phyloP scores from a whole-genome alignment of 139 green algal species.

The Bryopsis sp. region DNA sequence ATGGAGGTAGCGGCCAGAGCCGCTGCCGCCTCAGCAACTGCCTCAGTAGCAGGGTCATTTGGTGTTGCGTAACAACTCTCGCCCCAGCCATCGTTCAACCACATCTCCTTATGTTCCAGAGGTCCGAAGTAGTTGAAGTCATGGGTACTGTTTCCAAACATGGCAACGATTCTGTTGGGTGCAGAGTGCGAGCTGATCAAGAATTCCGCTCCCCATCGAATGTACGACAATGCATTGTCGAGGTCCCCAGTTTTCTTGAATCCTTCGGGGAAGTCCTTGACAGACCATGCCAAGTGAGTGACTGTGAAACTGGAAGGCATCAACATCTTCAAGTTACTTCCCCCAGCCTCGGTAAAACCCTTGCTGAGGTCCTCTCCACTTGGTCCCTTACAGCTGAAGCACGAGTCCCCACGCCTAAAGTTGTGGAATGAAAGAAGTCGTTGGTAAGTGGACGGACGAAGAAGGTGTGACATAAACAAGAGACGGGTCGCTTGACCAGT shows the following conservation, averaged over 20 bases:
- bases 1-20: slow-evolving; percentile 7
- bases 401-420: slow-evolving; percentile 14
- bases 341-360: slow-evolving; percentile 29
- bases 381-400: slow-evolving; percentile 5
- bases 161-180: too few species aligned
- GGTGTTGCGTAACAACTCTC: too few species aligned
- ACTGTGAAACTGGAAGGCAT: slow-evolving; percentile 1
- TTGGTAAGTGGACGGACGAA: too few species aligned
- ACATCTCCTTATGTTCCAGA: background rate
- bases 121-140: slow-evolving; percentile 24
- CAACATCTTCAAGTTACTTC: slow-evolving; percentile 23
- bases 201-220: background rate
- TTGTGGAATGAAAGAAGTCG: too few species aligned
- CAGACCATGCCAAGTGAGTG: too few species aligned
- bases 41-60: background rate
- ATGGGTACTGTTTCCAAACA: background rate
- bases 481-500: too few species aligned
- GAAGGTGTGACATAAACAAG: too few species aligned
- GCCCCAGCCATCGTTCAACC: too few species aligned
- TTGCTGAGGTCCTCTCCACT: slow-evolving; percentile 26
- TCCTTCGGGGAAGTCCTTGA: too few species aligned
- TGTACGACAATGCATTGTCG: background rate
- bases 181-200: background rate
- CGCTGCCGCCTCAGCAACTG: slow-evolving; percentile 12
- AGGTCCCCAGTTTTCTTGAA: slow-evolving; percentile 4